Evolutionary conservation across 768 basidiomycete genomes (phyloP).

Genomic region (Leccinellum albellum): DNA sequence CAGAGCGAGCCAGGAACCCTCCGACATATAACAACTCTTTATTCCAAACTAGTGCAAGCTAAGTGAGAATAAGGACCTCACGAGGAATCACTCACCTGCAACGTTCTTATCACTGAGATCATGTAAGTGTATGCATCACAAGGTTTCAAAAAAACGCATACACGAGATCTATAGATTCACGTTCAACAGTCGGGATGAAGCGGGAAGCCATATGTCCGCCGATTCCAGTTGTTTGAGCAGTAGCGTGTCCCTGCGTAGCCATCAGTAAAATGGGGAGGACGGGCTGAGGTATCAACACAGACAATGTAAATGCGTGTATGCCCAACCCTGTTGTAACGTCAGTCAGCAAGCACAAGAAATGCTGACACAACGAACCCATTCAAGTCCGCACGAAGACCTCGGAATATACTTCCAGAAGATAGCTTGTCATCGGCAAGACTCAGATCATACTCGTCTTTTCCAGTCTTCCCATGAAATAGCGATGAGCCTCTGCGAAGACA

Average conservation of each 20-base stretch:
- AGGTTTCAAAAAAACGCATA: not conserved
- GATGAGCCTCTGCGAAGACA: not conserved
- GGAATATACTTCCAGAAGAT: constrained; percentile 77
- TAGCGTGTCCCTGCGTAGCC: constrained; percentile 7
- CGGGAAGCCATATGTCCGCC: constrained; percentile 17
- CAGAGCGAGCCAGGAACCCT: constrained; percentile 8
- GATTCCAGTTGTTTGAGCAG: constrained; percentile 12
- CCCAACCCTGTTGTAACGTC: constrained; percentile 2
- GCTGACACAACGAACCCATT: constrained; percentile 55
- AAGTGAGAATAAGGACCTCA: not conserved
- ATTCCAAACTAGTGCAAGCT: constrained; percentile 70
- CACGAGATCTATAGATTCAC: constrained; percentile 15
- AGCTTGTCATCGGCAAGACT: constrained; percentile 64
- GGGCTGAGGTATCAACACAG: not conserved
- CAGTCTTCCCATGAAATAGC: constrained; percentile 49
- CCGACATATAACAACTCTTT: constrained; percentile 46
- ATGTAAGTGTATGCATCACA: not conserved
- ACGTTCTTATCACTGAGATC: constrained; percentile 6
- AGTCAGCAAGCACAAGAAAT: not conserved
- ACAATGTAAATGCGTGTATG: constrained; percentile 16
- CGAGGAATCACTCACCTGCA: not conserved
- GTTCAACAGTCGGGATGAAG: constrained; percentile 17
- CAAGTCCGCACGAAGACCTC: constrained; percentile 81
- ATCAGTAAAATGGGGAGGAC: not conserved
- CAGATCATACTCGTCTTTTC: constrained; percentile 75